Evolutionary conservation across 1,284 basidiomycete species (phyloP).

Genomic region (Irpex rosettiformis): DNA sequence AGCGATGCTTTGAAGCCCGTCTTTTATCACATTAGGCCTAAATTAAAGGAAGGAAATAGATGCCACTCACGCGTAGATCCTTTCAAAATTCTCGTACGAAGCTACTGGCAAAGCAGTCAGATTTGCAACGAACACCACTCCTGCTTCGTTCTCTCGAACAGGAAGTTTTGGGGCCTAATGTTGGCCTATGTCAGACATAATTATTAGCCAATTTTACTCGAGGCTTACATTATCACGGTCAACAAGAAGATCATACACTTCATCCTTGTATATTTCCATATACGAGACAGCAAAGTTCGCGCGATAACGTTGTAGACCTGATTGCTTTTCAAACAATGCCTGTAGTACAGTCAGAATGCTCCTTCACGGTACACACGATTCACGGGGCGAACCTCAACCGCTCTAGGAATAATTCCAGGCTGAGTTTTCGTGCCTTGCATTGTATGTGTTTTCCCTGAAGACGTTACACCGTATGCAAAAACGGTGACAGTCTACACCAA

Average conservation of each 20-base stretch:
- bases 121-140: constrained; percentile 78
- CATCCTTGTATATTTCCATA: constrained; percentile 87
- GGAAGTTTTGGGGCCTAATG: constrained; percentile 73
- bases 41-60: neutral
- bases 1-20: constrained; percentile 66
- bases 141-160: constrained; percentile 68
- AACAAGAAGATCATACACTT: constrained; percentile 79
- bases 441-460: constrained; percentile 81
- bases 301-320: constrained; percentile 23
- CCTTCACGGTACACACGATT: too few relatives aligned
- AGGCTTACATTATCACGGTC: constrained; percentile 57
- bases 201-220: neutral
- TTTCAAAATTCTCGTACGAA: constrained; percentile 58
- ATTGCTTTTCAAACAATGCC: constrained; percentile 11
- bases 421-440: constrained; percentile 73
- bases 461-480: constrained; percentile 81
- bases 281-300: constrained; percentile 62
- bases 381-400: constrained; percentile 44
- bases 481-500: constrained; percentile 67
- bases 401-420: constrained; percentile 79
- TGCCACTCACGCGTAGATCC: constrained; percentile 55
- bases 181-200: neutral
- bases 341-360: neutral
- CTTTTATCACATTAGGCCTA: constrained; percentile 28
- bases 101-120: constrained; percentile 50